Evolutionary conservation across 768 basidiomycete species (phyloP).

Genomic region (Suillus subluteus): DNA sequence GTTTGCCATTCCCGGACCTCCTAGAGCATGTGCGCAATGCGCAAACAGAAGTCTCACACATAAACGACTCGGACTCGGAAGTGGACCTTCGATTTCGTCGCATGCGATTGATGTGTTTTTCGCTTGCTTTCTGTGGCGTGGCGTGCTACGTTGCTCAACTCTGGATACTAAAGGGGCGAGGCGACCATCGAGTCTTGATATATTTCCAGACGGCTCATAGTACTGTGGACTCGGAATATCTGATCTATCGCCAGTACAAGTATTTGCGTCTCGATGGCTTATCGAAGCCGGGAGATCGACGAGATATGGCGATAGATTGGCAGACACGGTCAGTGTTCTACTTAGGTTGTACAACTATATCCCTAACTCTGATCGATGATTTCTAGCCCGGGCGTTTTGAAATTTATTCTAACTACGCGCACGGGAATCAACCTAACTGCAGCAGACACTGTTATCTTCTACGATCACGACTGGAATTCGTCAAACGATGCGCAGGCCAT

Average conservation of each 20-base stretch:
- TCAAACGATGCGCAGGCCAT: conserved; percentile 98
- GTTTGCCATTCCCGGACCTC: conserved; percentile 64
- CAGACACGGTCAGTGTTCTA: conserved; percentile 77
- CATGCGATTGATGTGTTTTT: conserved; percentile 54
- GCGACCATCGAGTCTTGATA: too few relatives aligned
- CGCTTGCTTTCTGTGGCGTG: conserved; percentile 47
- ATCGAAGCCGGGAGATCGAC: conserved; percentile 91
- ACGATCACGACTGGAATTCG: conserved; percentile 59
- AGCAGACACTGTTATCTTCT: conserved; percentile 35
- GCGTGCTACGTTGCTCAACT: conserved; percentile 39
- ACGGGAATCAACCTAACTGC: conserved; percentile 99
- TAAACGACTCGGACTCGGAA: conserved; percentile 20
- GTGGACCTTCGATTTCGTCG: conserved; percentile 49
- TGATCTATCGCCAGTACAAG: conserved; percentile 96
- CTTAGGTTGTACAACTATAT: background rate
- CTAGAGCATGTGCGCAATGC: conserved; percentile 37
- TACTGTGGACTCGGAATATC: conserved; percentile 60
- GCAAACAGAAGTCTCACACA: conserved; percentile 30
- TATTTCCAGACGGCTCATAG: too few relatives aligned
- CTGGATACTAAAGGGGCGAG: background rate
- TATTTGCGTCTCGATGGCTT: conserved; percentile 92
- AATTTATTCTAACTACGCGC: conserved; percentile 91
- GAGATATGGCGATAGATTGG: conserved; percentile 99
- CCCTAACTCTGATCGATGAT: background rate
- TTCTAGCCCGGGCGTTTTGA: conserved; percentile 78